A percentile compares a stretch with the other conserved stretches of the same genome.
phyloP scores from a whole-genome alignment of 2,329 filamentous ascomycete genomes.

The Clonostachys rhizophaga region DNA sequence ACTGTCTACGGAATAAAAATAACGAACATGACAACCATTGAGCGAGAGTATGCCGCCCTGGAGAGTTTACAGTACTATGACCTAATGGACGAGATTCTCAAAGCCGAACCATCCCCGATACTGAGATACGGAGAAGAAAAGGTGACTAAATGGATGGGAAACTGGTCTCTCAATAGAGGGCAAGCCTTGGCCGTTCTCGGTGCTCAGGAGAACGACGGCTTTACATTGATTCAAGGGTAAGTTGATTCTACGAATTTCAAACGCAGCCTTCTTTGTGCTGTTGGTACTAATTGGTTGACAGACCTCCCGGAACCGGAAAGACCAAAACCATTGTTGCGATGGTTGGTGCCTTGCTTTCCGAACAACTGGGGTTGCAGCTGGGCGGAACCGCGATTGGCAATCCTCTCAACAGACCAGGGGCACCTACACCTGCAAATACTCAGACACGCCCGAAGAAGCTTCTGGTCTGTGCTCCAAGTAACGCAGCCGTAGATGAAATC shows the following conservation, averaged over 20 bases:
- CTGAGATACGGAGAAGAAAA: constrained; percentile 74
- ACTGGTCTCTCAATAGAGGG: constrained; percentile 80
- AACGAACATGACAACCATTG: constrained; percentile 88
- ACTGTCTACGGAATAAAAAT: constrained; percentile 76
- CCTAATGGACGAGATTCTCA: constrained; percentile 85
- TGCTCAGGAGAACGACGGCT: constrained; percentile 91
- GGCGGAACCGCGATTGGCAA: background rate
- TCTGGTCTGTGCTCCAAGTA: constrained; percentile 95
- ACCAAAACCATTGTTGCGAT: constrained; percentile 98
- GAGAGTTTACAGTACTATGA: constrained; percentile 94
- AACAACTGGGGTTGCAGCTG: constrained; percentile 19
- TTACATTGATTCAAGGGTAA: constrained; percentile 83
- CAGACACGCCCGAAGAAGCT: constrained; percentile 67
- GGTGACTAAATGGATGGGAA: constrained; percentile 63
- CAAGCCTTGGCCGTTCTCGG: constrained; percentile 91
- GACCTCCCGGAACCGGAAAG: constrained; percentile 90
- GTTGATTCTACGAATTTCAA: constrained; percentile 30
- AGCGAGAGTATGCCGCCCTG: constrained; percentile 90
- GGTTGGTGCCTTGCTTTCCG: constrained; percentile 70
- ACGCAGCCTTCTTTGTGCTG: constrained; percentile 17
- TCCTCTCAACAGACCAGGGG: constrained; percentile 18
- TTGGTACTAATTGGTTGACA: constrained; percentile 26
- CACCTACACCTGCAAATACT: constrained; percentile 15
- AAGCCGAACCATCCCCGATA: constrained; percentile 84
- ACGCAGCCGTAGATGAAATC: constrained; percentile 93